Base-by-base conservation (phyloP, 495 filamentous ascomycete species). In the Aspergillus carlsbadensis region DNA sequence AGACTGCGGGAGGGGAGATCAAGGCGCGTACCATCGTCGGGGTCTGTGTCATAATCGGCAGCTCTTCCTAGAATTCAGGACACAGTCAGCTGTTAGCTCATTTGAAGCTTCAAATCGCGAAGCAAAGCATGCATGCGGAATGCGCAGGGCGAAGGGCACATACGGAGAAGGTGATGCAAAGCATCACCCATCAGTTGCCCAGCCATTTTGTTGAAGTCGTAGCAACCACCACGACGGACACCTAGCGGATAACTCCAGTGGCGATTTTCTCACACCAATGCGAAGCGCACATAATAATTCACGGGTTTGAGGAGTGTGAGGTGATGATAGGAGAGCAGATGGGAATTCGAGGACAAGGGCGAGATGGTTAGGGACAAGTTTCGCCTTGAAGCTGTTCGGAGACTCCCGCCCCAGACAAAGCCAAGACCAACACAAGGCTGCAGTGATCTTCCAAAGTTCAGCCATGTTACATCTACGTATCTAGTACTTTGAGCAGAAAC, bases 21-120 rank as follows among this genome's bases (percentile, higher is more conserved):
- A 41, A 51, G 36, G 58, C 37, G 64, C 76, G 61, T 73, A 80
- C 79, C 77, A 76, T 81, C 74, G 54, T 78, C 79, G 41, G 79
- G 78, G 55, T 82, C 78, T 36, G 71, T 69, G 50, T 80, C 78
- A 46, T 59, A 71, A 52, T 72, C 64, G 48, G 64, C 56, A 49
- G 65, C 65, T 66, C 69, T 65, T 62, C 70, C 71, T 73, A 54
- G 14, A 41, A 47, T 29, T 48, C 21, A 13, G 45, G 48, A 33
- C 15, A 29, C 41, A 14, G 42, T 76, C 54, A 74, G 67, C 54
- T 53, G 13, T 20, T 31, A 36, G 10, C 45, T 13, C 26, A 15
- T n/a, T 15, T 21, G 22, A 14, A 45, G 26, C 11, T 24, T 26
- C n/a, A n/a, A n/a, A n/a, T n/a, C 20, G 17, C 1, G 18, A 22